phyloP scores from a whole-genome alignment of 73 alveolate species.

The Loxodes magnus region DNA sequence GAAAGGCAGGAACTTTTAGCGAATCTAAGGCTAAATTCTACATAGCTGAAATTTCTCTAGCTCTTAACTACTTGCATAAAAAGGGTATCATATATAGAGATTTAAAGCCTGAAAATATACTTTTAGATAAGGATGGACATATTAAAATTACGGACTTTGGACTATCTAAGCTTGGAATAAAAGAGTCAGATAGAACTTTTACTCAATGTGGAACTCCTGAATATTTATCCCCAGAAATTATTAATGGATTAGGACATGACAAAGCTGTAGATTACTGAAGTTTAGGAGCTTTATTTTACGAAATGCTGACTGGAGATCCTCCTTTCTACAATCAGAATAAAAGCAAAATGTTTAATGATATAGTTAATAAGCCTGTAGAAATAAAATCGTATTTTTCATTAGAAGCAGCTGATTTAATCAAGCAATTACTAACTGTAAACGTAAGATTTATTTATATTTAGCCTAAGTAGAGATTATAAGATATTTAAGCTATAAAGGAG shows the following conservation, averaged over 20 bases:
- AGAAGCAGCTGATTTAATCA: conserved; percentile 19
- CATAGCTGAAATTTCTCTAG: conserved; percentile 55
- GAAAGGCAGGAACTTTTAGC: conserved; percentile 51
- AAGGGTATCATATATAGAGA: conserved; percentile 71
- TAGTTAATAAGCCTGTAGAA: conserved; percentile 11
- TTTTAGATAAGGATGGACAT: conserved; percentile 66
- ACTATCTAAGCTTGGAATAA: conserved; percentile 49
- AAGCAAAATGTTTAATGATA: conserved; percentile 21
- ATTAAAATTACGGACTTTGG: conserved; percentile 79
- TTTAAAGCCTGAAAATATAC: conserved; percentile 71
- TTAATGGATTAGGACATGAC: conserved; percentile 44
- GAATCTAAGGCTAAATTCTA: conserved; percentile 65
- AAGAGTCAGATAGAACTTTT: conserved; percentile 25
- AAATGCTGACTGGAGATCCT: conserved; percentile 58
- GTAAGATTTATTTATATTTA: conserved; percentile 23
- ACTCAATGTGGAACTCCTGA: conserved; percentile 79
- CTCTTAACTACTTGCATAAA: conserved; percentile 58
- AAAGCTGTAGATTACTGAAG: conserved; percentile 61
- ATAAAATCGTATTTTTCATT: conserved; percentile 31
- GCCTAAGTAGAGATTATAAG: conserved; percentile 45
- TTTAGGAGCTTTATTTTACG: conserved; percentile 52
- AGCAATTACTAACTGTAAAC: conserved; percentile 14
- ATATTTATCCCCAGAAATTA: conserved; percentile 72
- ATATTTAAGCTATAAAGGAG: conserved; percentile 36
- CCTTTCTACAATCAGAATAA: conserved; percentile 41